phyloP scores from a whole-genome alignment of 73 alveolate genomes.

The Paramecium sexaurelia region DNA sequence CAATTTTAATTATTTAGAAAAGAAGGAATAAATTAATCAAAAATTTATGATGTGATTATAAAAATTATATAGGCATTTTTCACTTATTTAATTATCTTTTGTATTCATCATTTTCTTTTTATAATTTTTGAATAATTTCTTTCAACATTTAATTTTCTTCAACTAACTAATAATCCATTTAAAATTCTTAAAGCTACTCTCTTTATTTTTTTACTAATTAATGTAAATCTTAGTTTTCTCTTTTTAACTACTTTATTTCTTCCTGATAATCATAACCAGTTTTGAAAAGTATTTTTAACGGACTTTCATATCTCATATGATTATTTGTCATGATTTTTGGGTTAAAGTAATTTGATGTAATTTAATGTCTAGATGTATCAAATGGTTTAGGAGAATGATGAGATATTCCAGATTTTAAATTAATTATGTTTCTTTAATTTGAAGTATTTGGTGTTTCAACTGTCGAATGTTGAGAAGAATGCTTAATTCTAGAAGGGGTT shows the following conservation, averaged over 20 bases:
- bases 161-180: not conserved
- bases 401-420: not conserved
- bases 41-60: not conserved
- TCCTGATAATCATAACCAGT: not conserved
- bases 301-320: not conserved
- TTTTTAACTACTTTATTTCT: not conserved
- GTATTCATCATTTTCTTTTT: not conserved
- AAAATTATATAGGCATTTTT: not conserved
- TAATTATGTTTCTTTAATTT: not conserved
- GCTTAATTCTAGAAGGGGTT: not conserved
- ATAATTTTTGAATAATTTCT: not conserved
- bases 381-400: not conserved
- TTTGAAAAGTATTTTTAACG: not conserved
- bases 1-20: not conserved
- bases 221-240: not conserved
- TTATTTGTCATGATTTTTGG: not conserved
- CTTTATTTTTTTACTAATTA: not conserved
- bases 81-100: not conserved
- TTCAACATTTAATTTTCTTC: not conserved
- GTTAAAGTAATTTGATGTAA: not conserved
- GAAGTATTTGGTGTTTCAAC: not conserved
- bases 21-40: not conserved
- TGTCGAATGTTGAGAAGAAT: not conserved
- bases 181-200: not conserved
- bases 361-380: not conserved